Conservation (phyloP, 257 asterid genomes). For the Solanum peruvianum region DNA sequence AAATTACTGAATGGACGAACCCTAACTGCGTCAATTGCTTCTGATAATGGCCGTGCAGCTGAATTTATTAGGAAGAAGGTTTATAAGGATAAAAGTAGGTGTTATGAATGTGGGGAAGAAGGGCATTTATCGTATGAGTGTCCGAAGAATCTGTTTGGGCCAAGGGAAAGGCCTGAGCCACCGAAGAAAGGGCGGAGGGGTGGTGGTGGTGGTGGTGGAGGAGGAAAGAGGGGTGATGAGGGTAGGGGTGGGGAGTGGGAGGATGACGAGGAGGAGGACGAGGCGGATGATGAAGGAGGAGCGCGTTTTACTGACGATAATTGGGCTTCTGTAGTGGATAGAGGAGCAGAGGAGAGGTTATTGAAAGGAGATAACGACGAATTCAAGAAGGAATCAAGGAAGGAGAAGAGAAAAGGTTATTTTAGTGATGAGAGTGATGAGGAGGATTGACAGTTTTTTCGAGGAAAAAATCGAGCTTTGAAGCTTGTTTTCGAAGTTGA, state of each 20-base stretch:
- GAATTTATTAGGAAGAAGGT: conserved; percentile 79
- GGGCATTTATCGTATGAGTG: conserved; percentile 95
- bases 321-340: conserved; percentile 97
- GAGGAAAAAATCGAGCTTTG: not conserved
- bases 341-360: conserved; percentile 55
- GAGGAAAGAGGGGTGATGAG: not conserved
- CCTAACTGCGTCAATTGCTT: conserved; percentile 74
- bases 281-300: conserved; percentile 37
- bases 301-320: conserved; percentile 46
- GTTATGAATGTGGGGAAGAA: conserved; percentile 88
- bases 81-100: conserved; percentile 88
- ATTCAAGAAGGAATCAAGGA: conserved; percentile 24
- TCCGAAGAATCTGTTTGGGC: conserved; percentile 66
- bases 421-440: conserved; percentile 94
- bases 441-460: conserved; percentile 32
- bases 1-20: conserved; percentile 75
- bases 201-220: conserved; percentile 14
- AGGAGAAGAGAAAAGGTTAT: conserved; percentile 72
- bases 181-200: conserved; percentile 56
- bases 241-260: conserved; percentile 19
- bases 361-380: conserved; percentile 24
- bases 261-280: conserved; percentile 25
- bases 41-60: conserved; percentile 87
- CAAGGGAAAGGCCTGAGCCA: conserved; percentile 70
- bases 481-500: not conserved